Evolutionary conservation across 441 rosid species (phyloP), one percentile per base, ranked within the genome.

Genomic region (Erodium moschatum): DNA sequence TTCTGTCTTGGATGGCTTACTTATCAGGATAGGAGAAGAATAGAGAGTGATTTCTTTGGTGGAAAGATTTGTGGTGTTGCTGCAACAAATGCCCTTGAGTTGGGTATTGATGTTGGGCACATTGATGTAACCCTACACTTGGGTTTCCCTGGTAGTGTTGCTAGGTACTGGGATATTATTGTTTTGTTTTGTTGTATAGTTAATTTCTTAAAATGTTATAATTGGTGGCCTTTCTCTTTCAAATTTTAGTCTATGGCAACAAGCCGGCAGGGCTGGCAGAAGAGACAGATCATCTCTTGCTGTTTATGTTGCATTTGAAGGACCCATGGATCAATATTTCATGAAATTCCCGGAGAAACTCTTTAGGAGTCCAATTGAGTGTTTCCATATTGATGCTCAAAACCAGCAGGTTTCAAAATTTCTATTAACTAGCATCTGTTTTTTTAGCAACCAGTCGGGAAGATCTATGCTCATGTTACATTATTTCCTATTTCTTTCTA

Each of bases 61-160:
- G 97, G 98, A 72, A 89, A 82, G 82, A 90, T 93, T 72, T 79
- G 86, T 70, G 98, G 98, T 73, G 81, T 93, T 79, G 91, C 91
- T 77, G 94, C 98, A 46, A 93, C 98, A 73, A 93, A 88, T 75
- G 98, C 97, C 70, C 92, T 91, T 75, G 98, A 93, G 84, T 80
- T 93, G 83, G 98, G 98, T 16, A 87, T 93, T 82, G 98, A 93
- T 83, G 95, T 91, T 75, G 98, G 98, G 62, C 95, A 89, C 68
- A 86, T 93, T 68, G 97, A 93, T 69, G 96, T 84, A 54, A 91
- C 97, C 65, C 79, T 93, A 78, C 98, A 93, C 86, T 82, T 93
- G 76, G 96, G 98, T 62, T 93, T 93, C 78, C 98, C 98, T 69
- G 97, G 97, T 44, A 93, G 96, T 74, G 81, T 91, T 77, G 88